Evolutionary conservation across 75 land plant genomes (phyloP), one percentile per base, ranked within the genome.

Genomic region (Pseudotsuga menziesii): DNA sequence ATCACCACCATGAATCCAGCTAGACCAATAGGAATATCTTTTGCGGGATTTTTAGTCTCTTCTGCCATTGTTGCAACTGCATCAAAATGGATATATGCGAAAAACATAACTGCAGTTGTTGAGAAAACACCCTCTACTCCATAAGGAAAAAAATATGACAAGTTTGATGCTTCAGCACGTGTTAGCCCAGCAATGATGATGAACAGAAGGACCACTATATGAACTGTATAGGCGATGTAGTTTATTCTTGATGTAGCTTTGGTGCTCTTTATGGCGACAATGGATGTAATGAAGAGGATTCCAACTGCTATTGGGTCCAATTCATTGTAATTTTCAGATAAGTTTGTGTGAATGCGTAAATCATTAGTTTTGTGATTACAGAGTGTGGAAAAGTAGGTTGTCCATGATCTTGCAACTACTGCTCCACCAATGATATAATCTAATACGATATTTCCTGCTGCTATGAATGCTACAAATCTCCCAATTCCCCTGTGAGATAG

Each of bases 71-170:
- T 90, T 4, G 92, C 74, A 8, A 85, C 86, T 1, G 88, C 92
- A 78, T 95, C 98, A 63, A 95, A 95, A 32, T 95, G 95, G 13
- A 95, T 72, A 72, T 85, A 85, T 3, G n/a, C n/a, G n/a, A n/a
- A n/a, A n/a, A n/a, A n/a, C n/a, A n/a, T n/a, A n/a, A n/a, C n/a
- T n/a, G n/a, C n/a, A n/a, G n/a, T n/a, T n/a, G n/a, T n/a, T n/a
- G n/a, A n/a, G n/a, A n/a, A n/a, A n/a, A n/a, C n/a, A 83, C 86
- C 94, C 12, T 81, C 80, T 26, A 79, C 76, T n/a, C 94, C 97
- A 76, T 20, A 85, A 5, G 94, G 98, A 9, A 83, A 32, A 78
- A 94, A 94, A 32, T 55, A 39, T 20, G 60, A 41, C 81, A 62
- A 80, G 74, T 83, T 93, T 16, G 54, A 17, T 35, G 85, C 0